phyloP scores from a whole-genome alignment of 257 asterid genomes.

The Ajuga chamaepitys region DNA sequence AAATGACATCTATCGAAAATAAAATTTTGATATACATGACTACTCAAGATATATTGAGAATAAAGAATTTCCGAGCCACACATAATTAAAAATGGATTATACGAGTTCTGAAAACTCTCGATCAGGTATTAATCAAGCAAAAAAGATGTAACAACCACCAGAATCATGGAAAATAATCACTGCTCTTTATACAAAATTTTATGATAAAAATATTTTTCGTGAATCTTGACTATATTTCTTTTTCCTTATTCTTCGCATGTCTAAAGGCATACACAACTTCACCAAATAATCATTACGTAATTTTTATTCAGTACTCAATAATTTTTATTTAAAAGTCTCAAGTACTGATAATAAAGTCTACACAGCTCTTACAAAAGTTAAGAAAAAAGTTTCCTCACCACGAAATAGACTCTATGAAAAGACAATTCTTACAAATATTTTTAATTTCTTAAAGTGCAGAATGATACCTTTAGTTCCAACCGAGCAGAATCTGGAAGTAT shows the following conservation, averaged over 20 bases:
- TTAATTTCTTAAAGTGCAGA: background rate
- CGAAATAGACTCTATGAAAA: background rate
- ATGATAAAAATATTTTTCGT: background rate
- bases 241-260: background rate
- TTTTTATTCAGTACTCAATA: background rate
- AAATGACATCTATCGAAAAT: no score
- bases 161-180: background rate
- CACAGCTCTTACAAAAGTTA: background rate
- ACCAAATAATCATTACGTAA: background rate
- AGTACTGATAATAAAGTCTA: background rate
- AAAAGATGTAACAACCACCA: background rate
- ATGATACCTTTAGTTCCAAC: conserved; percentile 81
- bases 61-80: no score
- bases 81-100: no score
- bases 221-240: background rate
- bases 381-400: background rate
- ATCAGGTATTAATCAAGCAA: background rate
- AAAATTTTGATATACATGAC: no score
- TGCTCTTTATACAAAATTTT: background rate
- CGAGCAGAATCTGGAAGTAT: conserved; percentile 97
- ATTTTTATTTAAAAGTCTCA: background rate
- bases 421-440: background rate
- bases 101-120: background rate
- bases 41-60: no score
- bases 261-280: background rate